Base-by-base conservation (phyloP, 495 filamentous ascomycete species). In the Penicillium canescens region DNA sequence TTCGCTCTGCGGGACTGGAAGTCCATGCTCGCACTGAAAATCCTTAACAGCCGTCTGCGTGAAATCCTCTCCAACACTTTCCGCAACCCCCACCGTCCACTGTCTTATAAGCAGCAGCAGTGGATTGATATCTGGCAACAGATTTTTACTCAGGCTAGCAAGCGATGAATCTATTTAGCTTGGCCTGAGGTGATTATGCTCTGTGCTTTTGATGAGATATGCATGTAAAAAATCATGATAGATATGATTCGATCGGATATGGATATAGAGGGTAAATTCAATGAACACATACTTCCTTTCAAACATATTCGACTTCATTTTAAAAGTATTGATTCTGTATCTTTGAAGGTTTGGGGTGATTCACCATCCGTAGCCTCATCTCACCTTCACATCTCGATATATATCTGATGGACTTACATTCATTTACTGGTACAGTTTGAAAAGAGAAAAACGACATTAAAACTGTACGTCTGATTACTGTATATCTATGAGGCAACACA, bases 1-100 rank as follows among this genome's bases (percentile, higher is more conserved):
- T 96, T 96, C 66, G 77, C 87, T 21, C 78, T 93, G 2, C 78
- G 84, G n/a, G 88, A 94, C 62, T 97, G 92, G 92, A 96, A 91
- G 74, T 85, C 84, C 1, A 87, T 94, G 79, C 78, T 96, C 8
- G 91, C 86, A 0, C 71, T 97, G 59, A 97, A 96, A 66, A 78
- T 81, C 6, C 72, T 98, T 39, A 83, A 90, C 16, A 65, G 69
- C 3, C 77, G 83, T 12, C 73, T 96, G 1, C 79, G 83, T 47
- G 89, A 91, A 48, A 80, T 93, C 26, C 74, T 91, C n/a, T 80
- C 82, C 4, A 71, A 82, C 13, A 78, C 82, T 21, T 90, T 93
- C 75, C 85, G 83, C 55, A 80, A 71, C 50, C 90, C 91, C 0
- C 88, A 90, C n/a, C 85, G 82, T 44, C 62, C 72, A 10, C 63